Conservation (phyloP, 331 rosid genomes). For the Pyracantha coccinea region DNA sequence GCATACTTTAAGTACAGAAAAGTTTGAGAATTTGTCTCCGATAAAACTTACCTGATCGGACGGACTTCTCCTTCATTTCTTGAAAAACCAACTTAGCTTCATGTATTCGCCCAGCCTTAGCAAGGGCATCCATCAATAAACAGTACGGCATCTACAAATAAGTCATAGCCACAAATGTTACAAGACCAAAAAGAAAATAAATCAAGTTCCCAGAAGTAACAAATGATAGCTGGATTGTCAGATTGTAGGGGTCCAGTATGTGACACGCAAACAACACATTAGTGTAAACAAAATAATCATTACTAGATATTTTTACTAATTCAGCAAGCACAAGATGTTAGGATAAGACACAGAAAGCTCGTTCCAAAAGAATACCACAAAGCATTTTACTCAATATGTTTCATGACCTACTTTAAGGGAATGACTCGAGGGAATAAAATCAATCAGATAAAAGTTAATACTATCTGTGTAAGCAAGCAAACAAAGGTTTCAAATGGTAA, state of each 20-base stretch:
- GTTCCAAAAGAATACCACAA: neutral
- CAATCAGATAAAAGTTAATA: neutral
- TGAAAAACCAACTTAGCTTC: conserved; percentile 73
- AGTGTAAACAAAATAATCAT: neutral
- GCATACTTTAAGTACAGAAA: neutral
- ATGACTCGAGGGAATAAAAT: neutral
- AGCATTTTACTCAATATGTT: neutral
- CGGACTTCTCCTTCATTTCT: conserved; percentile 44
- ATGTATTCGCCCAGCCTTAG: conserved; percentile 57
- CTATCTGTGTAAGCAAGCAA: neutral
- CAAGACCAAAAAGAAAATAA: neutral
- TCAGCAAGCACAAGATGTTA: neutral
- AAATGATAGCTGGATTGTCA: neutral
- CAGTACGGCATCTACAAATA: conserved; percentile 79
- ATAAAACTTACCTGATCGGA: conserved; percentile 54
- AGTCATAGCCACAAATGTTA: neutral
- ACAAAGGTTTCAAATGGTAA: neutral
- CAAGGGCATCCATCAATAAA: conserved; percentile 79
- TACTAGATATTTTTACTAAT: neutral
- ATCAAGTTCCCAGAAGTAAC: neutral
- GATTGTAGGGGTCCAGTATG: neutral
- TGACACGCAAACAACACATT: neutral
- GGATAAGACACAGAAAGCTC: neutral
- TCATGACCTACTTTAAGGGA: neutral
- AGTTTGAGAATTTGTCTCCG: conserved; percentile 9